These are phyloP conservation scores for Aspergillus amoenus DNA, from an alignment of 2,329 filamentous ascomycete genomes.

Conservation along the genomic window DNA sequence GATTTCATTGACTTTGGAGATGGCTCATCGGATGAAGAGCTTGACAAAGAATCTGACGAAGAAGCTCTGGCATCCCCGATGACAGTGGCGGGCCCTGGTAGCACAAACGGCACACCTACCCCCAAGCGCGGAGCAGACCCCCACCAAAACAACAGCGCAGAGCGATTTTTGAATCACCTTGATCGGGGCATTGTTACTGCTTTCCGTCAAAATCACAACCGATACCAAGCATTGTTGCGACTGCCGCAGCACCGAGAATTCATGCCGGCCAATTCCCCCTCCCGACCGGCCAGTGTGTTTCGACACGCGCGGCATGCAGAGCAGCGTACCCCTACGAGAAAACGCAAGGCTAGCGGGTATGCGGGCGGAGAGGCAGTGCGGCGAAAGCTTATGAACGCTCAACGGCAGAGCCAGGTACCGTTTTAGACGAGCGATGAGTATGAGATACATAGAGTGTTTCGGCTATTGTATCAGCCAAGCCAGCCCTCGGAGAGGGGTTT, in stretches of 20 bases:
- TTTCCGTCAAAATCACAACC: slow-evolving; percentile 64
- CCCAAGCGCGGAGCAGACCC: slow-evolving; percentile 34
- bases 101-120: slow-evolving; percentile 33
- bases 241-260: slow-evolving; percentile 48
- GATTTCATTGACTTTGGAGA: slow-evolving; percentile 72
- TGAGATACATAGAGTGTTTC: background rate
- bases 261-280: slow-evolving; percentile 45
- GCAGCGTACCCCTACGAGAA: slow-evolving; percentile 41
- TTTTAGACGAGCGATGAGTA: slow-evolving; percentile 25
- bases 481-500: background rate
- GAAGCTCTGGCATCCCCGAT: slow-evolving; percentile 44
- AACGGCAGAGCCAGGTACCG: slow-evolving; percentile 39
- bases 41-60: slow-evolving; percentile 51
- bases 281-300: slow-evolving; percentile 44
- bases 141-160: slow-evolving; percentile 34
- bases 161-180: slow-evolving; percentile 64
- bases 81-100: slow-evolving; percentile 46
- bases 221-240: slow-evolving; percentile 50
- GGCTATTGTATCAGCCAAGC: background rate
- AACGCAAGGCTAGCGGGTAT: slow-evolving; percentile 39
- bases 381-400: slow-evolving; percentile 45
- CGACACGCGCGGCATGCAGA: slow-evolving; percentile 41
- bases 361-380: slow-evolving; percentile 43
- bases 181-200: slow-evolving; percentile 72
- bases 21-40: slow-evolving; percentile 61